Evolutionary conservation across 1,139 yeast species (phyloP).

Genomic region (Geotrichum fermentans): DNA sequence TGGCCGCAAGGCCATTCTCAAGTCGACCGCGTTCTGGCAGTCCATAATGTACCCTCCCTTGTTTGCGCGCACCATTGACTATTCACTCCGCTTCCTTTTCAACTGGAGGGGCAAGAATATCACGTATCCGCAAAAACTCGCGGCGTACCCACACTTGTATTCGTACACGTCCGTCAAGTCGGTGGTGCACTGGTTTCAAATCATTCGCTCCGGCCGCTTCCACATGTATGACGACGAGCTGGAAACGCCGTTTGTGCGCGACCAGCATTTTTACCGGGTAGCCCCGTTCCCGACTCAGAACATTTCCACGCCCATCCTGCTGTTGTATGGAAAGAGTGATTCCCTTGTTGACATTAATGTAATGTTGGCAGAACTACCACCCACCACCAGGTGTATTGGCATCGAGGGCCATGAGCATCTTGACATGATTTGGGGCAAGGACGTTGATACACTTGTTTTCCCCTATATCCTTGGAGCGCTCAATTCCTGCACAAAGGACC

Average conservation of each 20-base stretch:
- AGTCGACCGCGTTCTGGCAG: conserved; percentile 80
- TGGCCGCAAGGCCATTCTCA: conserved; percentile 67
- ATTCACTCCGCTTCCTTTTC: conserved; percentile 61
- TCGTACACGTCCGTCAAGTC: conserved; percentile 88
- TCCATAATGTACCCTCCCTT: conserved; percentile 77
- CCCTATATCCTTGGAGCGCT: conserved; percentile 44
- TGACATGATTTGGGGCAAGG: conserved; percentile 83
- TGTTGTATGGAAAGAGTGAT: conserved; percentile 76
- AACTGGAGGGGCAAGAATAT: conserved; percentile 79
- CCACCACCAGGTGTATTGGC: conserved; percentile 40
- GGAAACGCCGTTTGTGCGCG: conserved; percentile 33
- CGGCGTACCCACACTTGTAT: conserved; percentile 77
- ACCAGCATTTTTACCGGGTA: conserved; percentile 46
- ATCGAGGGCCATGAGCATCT: conserved; percentile 71
- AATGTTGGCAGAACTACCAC: conserved; percentile 56
- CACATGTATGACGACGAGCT: conserved; percentile 78
- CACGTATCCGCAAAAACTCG: conserved; percentile 61
- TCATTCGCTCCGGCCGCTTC: conserved; percentile 67
- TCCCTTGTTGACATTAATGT: conserved; percentile 79
- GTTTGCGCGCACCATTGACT: conserved; percentile 67
- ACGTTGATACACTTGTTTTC: conserved; percentile 52
- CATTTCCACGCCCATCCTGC: conserved; percentile 63
- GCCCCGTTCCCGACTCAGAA: conserved; percentile 64
- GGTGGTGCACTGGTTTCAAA: conserved; percentile 96
- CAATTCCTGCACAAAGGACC: background rate